Percentiles rank a stretch among this genome's conserved stretches.
phyloP scores from a whole-genome alignment of 108 stramenopile species.

The Poteriospumella lacustris region DNA sequence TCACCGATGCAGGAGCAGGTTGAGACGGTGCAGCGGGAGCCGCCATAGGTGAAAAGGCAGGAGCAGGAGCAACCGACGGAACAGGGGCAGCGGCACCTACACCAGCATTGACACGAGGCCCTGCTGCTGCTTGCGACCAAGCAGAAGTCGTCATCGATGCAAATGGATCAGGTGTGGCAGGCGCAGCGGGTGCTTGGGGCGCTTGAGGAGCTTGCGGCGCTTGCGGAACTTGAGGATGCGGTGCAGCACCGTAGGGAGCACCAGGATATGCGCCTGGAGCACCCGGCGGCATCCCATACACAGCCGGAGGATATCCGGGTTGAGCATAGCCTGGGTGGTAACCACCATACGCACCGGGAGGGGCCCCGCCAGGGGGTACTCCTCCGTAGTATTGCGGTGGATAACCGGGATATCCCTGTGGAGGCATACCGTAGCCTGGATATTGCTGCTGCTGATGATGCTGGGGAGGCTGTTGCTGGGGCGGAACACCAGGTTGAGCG shows the following conservation, averaged over 20 bases:
- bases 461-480: too few species aligned
- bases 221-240: not conserved
- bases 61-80: not conserved
- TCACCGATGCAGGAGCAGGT: slow-evolving; percentile 18
- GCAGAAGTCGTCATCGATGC: not conserved
- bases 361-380: too few species aligned
- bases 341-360: too few species aligned
- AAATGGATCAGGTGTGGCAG: not conserved
- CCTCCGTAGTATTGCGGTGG: not conserved
- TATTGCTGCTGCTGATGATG: too few species aligned
- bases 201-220: not conserved
- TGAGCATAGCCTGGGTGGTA: not conserved
- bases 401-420: not conserved
- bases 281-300: not conserved
- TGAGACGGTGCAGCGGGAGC: not conserved
- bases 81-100: not conserved
- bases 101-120: not conserved
- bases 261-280: not conserved
- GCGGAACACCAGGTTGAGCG: not conserved
- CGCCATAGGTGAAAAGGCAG: not conserved
- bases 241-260: not conserved
- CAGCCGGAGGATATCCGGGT: not conserved
- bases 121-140: not conserved
- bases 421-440: not conserved
- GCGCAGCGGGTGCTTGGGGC: not conserved